Percentiles rank a stretch among this genome's conserved stretches.
Evolutionary conservation across 805 yeast genomes (phyloP).

Genomic region (Starmerella lactis-condensi): DNA sequence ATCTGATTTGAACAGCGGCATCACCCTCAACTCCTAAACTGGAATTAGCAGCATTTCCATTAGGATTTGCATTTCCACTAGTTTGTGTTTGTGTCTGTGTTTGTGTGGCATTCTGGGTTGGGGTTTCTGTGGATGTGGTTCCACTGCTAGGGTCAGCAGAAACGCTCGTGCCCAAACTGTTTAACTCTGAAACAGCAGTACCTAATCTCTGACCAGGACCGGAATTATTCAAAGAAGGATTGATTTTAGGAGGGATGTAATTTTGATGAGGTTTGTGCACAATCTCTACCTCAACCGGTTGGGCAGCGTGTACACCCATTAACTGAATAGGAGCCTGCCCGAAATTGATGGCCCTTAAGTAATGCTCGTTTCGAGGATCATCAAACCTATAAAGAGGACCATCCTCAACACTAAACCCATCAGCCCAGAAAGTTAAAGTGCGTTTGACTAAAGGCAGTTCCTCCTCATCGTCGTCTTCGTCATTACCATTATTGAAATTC

Average conservation of each 20-base stretch:
- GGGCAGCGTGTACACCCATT: constrained; percentile 69
- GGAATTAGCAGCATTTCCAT: background rate
- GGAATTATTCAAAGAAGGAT: constrained; percentile 40
- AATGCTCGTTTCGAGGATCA: constrained; percentile 71
- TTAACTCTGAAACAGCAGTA: constrained; percentile 46
- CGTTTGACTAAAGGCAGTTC: constrained; percentile 37
- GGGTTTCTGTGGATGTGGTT: constrained; percentile 9
- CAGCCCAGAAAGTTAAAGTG: constrained; percentile 85
- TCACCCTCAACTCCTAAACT: constrained; percentile 31
- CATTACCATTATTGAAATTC: too few species aligned
- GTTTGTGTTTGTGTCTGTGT: too few species aligned
- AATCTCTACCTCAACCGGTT: constrained; percentile 85
- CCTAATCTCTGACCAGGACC: constrained; percentile 81
- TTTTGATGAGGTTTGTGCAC: constrained; percentile 64
- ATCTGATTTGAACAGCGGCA: constrained; percentile 58
- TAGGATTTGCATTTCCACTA: too few species aligned
- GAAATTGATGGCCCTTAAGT: constrained; percentile 59
- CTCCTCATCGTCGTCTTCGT: constrained; percentile 7
- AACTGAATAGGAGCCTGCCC: constrained; percentile 83
- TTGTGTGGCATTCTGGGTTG: constrained; percentile 7
- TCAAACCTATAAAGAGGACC: constrained; percentile 75
- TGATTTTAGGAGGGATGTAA: constrained; percentile 46
- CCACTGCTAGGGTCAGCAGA: constrained; percentile 9
- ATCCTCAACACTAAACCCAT: constrained; percentile 89
- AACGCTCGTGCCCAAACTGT: constrained; percentile 5